Conservation (phyloP, 352 stramenopile genomes). For the Plasmopara halstedii region DNA sequence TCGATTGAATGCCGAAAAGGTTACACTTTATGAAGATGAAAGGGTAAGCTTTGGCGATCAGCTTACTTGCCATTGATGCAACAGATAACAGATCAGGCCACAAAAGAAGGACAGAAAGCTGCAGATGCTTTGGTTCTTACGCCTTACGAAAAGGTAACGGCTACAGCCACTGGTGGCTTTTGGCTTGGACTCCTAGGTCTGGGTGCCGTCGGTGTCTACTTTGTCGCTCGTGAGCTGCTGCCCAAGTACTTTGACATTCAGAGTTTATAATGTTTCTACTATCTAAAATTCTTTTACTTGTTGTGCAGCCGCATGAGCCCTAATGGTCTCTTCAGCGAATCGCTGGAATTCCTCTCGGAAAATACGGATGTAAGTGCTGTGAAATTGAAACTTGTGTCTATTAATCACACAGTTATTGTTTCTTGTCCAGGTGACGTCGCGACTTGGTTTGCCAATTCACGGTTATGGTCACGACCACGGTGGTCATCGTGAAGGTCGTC, state of each 20-base stretch:
- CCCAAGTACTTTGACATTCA: constrained; percentile 56
- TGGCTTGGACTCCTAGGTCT: constrained; percentile 85
- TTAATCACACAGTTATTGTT: not conserved
- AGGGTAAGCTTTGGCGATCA: no score
- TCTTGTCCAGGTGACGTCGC: constrained; percentile 51
- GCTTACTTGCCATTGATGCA: no score
- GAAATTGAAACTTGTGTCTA: not conserved
- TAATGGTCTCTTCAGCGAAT: constrained; percentile 75
- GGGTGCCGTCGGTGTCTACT: constrained; percentile 85
- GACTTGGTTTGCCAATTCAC: constrained; percentile 86
- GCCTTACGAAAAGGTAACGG: constrained; percentile 92
- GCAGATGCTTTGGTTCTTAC: constrained; percentile 85
- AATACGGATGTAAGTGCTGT: constrained; percentile 50
- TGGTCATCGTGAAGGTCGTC: constrained; percentile 87
- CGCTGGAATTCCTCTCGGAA: constrained; percentile 60
- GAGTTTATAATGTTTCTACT: not conserved
- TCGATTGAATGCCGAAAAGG: constrained; percentile 52
- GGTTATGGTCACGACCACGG: constrained; percentile 92
- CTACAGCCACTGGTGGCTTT: constrained; percentile 79
- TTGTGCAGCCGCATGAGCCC: constrained; percentile 68
- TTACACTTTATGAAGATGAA: constrained; percentile 8
- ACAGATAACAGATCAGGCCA: constrained; percentile 15
- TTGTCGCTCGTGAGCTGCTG: constrained; percentile 88
- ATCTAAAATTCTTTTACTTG: constrained; percentile 4
- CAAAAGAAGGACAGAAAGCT: constrained; percentile 41